Percentiles rank a stretch among this genome's conserved stretches.
Conservation (phyloP, 257 asterid genomes). For the Apocynum venetum region DNA sequence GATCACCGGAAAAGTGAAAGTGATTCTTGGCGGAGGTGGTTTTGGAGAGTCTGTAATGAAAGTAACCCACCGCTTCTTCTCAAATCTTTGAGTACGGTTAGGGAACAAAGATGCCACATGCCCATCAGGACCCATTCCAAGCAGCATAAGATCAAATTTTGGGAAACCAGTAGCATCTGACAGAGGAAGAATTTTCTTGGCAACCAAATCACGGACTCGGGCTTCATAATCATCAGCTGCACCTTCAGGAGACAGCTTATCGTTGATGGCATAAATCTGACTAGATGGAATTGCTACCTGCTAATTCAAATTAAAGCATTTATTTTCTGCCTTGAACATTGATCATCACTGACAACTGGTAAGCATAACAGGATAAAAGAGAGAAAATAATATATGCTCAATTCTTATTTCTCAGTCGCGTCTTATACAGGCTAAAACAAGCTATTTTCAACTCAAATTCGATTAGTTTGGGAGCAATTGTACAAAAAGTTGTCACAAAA, state of each 20-base stretch:
- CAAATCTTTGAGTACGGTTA: constrained; percentile 46
- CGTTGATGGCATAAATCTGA: constrained; percentile 58
- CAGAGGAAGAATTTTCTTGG: constrained; percentile 34
- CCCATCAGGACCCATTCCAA: constrained; percentile 90
- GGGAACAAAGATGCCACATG: constrained; percentile 91
- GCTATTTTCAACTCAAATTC: neutral
- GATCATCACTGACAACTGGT: neutral
- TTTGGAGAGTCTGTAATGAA: constrained; percentile 76
- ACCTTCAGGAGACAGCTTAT: constrained; percentile 49
- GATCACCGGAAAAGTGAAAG: constrained; percentile 84
- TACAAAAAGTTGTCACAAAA: no score
- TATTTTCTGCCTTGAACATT: neutral
- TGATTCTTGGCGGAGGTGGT: constrained; percentile 81
- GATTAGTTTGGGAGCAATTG: neutral
- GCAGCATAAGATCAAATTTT: constrained; percentile 69
- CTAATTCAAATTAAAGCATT: neutral
- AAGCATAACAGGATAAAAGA: neutral
- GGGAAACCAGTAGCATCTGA: constrained; percentile 59
- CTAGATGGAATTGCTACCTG: constrained; percentile 64
- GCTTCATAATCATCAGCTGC: constrained; percentile 76
- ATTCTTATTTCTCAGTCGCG: no score
- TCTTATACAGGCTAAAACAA: neutral
- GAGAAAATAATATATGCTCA: neutral
- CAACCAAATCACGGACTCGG: constrained; percentile 44
- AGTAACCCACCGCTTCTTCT: constrained; percentile 74